Evolutionary conservation across 164 flowering plant genomes (phyloP), one percentile per base, ranked within the genome.

Genomic region (Hamamelis virginiana): DNA sequence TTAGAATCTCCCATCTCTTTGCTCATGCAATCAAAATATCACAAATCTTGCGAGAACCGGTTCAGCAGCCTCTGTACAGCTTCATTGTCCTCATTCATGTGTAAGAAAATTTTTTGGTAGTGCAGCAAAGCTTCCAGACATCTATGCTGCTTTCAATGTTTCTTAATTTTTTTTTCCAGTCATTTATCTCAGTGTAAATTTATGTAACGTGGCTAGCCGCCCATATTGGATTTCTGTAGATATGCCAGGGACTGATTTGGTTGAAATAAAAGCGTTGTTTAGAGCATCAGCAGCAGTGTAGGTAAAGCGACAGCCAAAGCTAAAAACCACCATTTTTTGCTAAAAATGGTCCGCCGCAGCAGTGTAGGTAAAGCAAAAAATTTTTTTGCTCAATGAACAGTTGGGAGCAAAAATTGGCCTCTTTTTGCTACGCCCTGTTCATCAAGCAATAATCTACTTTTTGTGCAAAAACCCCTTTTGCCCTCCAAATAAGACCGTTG

Each of bases 41-140:
- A 4, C 14, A 16, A 56, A 13, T 15, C 47, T 23, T 41, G n/a
- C 41, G 6, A 33, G 41, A 33, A 33, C 50, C 33, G 18, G n/a
- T 3, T 43, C 62, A 23, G 52, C 45, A 60, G 22, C 43, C 61
- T 45, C 33, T 82, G 85, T 82, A 79, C 80, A 79, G 77, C 66
- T 48, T 59, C 72, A 75, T 76, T 23, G 66, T 74, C 74, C 71
- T 80, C 70, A 75, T 75, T 72, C 76, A 71, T 80, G 73, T 77
- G 80, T 69, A 75, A 77, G 80, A 76, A 82, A n/a, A 79, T 75
- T 63, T 82, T 82, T 80, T 82, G 81, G 69, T 74, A 73, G 80
- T 70, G 78, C 64, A 57, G 45, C 22, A 22, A 48, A 68, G 50
- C 66, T n/a, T 65, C 9, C 1, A 51, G 18, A 18, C 21, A 0